A percentile compares a stretch with the other conserved stretches of the same genome.
These are phyloP conservation scores for Pleurozium schreberi DNA, from an alignment of 225 moss, liverwort and hornwort genomes.

Conservation along the genomic window DNA sequence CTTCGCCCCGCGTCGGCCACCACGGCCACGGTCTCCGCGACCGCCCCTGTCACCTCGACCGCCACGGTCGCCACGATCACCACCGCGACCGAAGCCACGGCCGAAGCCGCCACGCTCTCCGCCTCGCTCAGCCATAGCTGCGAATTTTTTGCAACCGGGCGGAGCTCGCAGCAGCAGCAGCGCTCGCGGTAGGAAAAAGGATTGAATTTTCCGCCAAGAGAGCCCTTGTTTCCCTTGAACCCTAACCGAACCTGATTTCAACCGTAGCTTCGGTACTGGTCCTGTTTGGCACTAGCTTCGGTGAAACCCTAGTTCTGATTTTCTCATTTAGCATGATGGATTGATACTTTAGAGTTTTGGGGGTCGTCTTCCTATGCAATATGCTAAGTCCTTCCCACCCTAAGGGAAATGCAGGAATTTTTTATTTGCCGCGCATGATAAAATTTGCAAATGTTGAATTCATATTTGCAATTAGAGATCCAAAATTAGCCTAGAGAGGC, in stretches of 20 bases:
- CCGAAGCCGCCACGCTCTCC: conserved; percentile 75
- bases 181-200: neutral
- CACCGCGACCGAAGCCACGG: conserved; percentile 43
- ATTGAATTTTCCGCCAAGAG: accelerated
- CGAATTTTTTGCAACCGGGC: neutral
- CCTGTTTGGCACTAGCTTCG: neutral
- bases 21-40: conserved; percentile 74
- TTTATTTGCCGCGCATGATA: too few relatives aligned
- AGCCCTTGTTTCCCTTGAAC: neutral
- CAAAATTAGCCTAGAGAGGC: too few relatives aligned
- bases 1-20: conserved; percentile 73
- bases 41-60: conserved; percentile 52
- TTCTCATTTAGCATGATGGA: too few relatives aligned
- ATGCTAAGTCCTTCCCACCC: too few relatives aligned
- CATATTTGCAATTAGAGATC: too few relatives aligned
- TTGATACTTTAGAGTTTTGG: neutral
- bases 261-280: neutral
- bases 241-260: neutral
- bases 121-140: conserved; percentile 25
- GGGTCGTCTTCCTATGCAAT: neutral
- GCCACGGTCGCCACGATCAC: conserved; percentile 3
- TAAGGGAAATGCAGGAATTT: too few relatives aligned
- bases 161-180: neutral
- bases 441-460: too few relatives aligned
- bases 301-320: neutral